A percentile compares a stretch with the other conserved stretches of the same genome.
These are phyloP conservation scores for Salix caprea DNA, from an alignment of 345 rosid genomes.

Conservation along the genomic window DNA sequence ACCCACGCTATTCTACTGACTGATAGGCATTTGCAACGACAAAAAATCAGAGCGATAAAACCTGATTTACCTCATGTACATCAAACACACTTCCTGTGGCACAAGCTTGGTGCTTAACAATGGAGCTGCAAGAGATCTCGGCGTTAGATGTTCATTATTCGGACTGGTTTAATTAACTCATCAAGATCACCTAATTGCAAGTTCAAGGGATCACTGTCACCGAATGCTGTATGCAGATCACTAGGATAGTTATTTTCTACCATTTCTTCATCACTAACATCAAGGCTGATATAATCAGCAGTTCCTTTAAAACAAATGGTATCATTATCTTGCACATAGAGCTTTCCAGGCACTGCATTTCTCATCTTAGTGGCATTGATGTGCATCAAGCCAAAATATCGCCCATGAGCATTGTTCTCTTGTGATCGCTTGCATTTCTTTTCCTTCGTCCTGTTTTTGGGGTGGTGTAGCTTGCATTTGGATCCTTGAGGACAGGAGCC, in stretches of 20 bases:
- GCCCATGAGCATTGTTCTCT: conserved; percentile 45
- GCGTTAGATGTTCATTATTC: conserved; percentile 31
- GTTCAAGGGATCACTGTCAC: conserved; percentile 31
- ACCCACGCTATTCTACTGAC: not conserved
- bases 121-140: not conserved
- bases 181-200: conserved; percentile 38
- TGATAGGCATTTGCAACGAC: not conserved
- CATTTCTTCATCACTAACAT: conserved; percentile 41
- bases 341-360: conserved; percentile 30
- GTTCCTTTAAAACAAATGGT: conserved; percentile 28
- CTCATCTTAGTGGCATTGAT: conserved; percentile 26
- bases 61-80: not conserved
- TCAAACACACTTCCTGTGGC: not conserved
- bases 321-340: conserved; percentile 11
- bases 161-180: conserved; percentile 56
- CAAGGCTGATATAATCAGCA: conserved; percentile 55
- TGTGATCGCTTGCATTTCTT: conserved; percentile 56
- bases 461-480: conserved; percentile 93
- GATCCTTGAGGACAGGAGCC: conserved; percentile 78
- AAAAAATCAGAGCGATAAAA: not conserved
- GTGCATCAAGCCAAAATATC: conserved; percentile 56
- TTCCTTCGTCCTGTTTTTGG: conserved; percentile 53
- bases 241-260: conserved; percentile 24
- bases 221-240: conserved; percentile 20
- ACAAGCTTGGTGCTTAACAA: not conserved